Conservation (phyloP, 345 rosid genomes). For the Trapa incisa region DNA sequence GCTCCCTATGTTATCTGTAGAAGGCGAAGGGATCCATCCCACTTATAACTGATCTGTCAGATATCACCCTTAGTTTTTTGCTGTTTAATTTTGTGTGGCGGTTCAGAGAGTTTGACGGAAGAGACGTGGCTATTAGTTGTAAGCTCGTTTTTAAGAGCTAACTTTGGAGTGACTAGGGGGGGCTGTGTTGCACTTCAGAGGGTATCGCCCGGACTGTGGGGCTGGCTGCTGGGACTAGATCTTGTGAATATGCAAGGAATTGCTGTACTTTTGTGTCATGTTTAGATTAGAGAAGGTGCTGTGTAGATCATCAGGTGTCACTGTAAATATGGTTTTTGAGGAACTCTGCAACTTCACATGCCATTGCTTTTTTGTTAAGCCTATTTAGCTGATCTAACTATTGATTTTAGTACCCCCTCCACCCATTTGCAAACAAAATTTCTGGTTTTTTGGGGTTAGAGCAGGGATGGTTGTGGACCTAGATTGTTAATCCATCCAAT, state of each 20-base stretch:
- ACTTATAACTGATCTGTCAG: conserved; percentile 24
- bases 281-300: not conserved
- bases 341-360: too few relatives aligned
- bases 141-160: conserved; percentile 42
- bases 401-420: too few relatives aligned
- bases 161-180: not conserved
- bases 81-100: conserved; percentile 1
- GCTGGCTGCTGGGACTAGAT: not conserved
- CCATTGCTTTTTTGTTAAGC: too few relatives aligned
- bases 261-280: not conserved
- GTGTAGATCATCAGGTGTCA: not conserved
- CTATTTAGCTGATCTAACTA: too few relatives aligned
- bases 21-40: conserved; percentile 46
- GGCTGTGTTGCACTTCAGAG: conserved; percentile 1
- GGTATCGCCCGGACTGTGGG: not conserved
- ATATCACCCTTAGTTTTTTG: not conserved
- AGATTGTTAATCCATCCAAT: too few relatives aligned
- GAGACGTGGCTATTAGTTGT: not conserved
- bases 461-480: too few relatives aligned
- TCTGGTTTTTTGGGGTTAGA: too few relatives aligned
- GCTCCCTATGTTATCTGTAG: conserved; percentile 33
- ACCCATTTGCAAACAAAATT: too few relatives aligned
- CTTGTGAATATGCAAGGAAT: conserved; percentile 5
- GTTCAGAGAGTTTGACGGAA: not conserved
- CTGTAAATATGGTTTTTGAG: not conserved